Evolutionary conservation across 306 rosid species (phyloP).

Genomic region (Castanea mollissima): DNA sequence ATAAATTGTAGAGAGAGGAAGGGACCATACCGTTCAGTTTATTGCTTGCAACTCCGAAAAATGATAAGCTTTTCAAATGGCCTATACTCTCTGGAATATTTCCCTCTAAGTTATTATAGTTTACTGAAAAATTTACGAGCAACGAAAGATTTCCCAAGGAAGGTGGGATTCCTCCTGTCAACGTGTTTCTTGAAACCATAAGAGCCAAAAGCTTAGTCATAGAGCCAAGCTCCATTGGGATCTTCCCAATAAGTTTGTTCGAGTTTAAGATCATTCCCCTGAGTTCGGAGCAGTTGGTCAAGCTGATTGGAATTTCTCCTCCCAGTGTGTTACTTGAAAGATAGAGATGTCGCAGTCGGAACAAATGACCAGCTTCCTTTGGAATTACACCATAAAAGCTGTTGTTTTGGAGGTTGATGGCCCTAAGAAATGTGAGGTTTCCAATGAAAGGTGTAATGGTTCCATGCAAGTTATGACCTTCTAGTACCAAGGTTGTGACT

Average conservation of each 20-base stretch:
- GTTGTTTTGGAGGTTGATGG: slow-evolving; percentile 3
- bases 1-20: slow-evolving; percentile 31
- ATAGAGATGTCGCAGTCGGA: background rate
- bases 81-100: slow-evolving; percentile 31
- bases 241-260: too few relatives aligned
- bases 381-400: slow-evolving; percentile 31
- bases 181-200: background rate
- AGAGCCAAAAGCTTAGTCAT: slow-evolving; percentile 13
- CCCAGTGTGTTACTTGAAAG: slow-evolving; percentile 13
- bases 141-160: slow-evolving; percentile 42
- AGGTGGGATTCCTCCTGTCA: slow-evolving; percentile 30
- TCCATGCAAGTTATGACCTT: slow-evolving; percentile 22
- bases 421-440: slow-evolving; percentile 28
- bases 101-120: slow-evolving; percentile 16
- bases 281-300: background rate
- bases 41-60: background rate
- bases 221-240: slow-evolving; percentile 5
- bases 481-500: slow-evolving; percentile 19
- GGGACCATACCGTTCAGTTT: slow-evolving; percentile 29
- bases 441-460: slow-evolving; percentile 36
- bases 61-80: background rate
- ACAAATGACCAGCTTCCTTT: slow-evolving; percentile 19
- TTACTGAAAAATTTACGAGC: background rate
- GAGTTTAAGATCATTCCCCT: rapidly evolving
- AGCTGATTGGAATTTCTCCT: slow-evolving; percentile 35